Conservation (phyloP, 148 eudicot genomes). For the Salicornia ramosissima region DNA sequence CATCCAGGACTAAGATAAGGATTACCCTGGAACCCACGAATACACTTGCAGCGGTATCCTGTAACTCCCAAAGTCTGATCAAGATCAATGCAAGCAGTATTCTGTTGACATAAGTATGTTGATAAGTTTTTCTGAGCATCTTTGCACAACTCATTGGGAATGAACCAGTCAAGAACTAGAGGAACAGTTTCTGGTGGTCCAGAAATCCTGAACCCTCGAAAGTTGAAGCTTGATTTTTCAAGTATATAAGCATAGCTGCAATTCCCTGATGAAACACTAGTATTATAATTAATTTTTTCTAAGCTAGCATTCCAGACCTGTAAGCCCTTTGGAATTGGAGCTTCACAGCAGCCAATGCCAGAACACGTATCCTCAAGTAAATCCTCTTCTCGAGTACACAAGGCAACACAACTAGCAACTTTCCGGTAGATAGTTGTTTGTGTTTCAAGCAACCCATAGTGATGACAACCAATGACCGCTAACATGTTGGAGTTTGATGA, state of each 20-base stretch:
- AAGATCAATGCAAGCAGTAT: conserved; percentile 17
- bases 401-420: conserved; percentile 22
- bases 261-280: conserved; percentile 12
- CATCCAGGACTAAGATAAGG: conserved; percentile 30
- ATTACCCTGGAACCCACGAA: conserved; percentile 20
- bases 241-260: conserved; percentile 21
- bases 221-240: conserved; percentile 12
- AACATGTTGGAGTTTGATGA: conserved; percentile 20
- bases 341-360: conserved; percentile 28
- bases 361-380: conserved; percentile 9
- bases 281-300: conserved; percentile 10
- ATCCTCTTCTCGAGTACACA: conserved; percentile 22
- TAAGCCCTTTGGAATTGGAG: conserved; percentile 23
- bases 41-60: conserved; percentile 23
- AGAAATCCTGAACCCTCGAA: conserved; percentile 4
- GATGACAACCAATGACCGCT: conserved; percentile 24
- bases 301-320: conserved; percentile 3
- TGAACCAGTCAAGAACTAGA: conserved; percentile 24
- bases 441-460: conserved; percentile 25
- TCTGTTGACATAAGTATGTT: conserved; percentile 20
- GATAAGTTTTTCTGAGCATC: conserved; percentile 15
- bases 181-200: conserved; percentile 13
- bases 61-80: neutral
- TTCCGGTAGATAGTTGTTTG: conserved; percentile 5
- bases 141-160: conserved; percentile 13